Base-by-base conservation (phyloP, 306 rosid species). In the Fragaria vesca region DNA sequence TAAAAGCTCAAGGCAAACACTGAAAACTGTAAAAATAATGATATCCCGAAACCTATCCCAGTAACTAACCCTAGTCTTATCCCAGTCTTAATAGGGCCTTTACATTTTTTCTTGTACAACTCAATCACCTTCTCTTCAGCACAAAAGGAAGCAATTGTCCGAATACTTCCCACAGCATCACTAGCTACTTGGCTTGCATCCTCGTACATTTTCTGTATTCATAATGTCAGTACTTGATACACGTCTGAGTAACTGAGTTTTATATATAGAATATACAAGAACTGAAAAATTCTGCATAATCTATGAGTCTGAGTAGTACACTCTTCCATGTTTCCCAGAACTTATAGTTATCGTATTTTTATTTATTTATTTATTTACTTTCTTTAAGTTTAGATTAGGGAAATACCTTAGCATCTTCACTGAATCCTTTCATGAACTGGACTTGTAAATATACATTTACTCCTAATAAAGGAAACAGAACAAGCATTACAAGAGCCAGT, bases 121-220 rank as follows among this genome's bases (percentile, higher is more conserved):
- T 86, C 83, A 89, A 90, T 88, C 85, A 93, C 89, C 82, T 89
- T 91, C 80, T 89, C 93, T 81, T 93, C 93, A 6, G 98, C 98
- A 87, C 98, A 88, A 82, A 91, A 91, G 66, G 97, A 81, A 16
- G 98, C 87, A 75, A 93, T 87, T 68, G 97, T 93, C 76, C 95
- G 84, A 50, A 93, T 93, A 75, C 91, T 91, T 57, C 96, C 93
- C 7, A 88, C 96, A 7, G 96, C 97, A 48, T 91, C 95, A 57
- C 60, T 93, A 3, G 92, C 97, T 17, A 89, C 83, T 75, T 93
- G 89, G 76, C 97, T 93, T n/a, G 98, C 97, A 71, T 87, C 97
- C 83, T 91, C 98, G 28, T 91, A 89, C 85, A 89, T 88, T 84
- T 80, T 84, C 98, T 91, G 73, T 52, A 80, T 51, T 79, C 10